phyloP scores from a whole-genome alignment of 495 filamentous ascomycete genomes.

The Ascodesmis nigricans region DNA sequence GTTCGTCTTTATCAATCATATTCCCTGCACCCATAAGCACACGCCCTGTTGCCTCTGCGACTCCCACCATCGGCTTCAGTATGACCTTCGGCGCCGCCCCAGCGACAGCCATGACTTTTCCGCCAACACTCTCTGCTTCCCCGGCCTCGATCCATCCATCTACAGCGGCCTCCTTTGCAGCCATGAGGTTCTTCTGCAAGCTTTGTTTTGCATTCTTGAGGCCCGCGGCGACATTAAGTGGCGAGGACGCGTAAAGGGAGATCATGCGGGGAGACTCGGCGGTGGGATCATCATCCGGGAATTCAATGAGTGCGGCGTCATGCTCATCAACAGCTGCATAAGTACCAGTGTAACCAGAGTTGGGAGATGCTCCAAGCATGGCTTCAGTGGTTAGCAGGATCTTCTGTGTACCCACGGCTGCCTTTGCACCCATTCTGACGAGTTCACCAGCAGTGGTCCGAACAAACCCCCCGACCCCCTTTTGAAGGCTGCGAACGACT shows the following conservation, averaged over 20 bases:
- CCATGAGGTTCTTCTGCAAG: slow-evolving; percentile 64
- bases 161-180: slow-evolving; percentile 73
- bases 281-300: slow-evolving; percentile 33
- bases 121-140: slow-evolving; percentile 56
- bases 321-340: slow-evolving; percentile 13
- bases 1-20: slow-evolving; percentile 63
- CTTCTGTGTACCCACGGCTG: slow-evolving; percentile 85
- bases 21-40: slow-evolving; percentile 87
- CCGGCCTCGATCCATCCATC: slow-evolving; percentile 83
- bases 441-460: slow-evolving; percentile 82
- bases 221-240: slow-evolving; percentile 65
- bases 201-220: slow-evolving; percentile 59
- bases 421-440: slow-evolving; percentile 77
- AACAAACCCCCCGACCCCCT: slow-evolving; percentile 70
- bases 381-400: slow-evolving; percentile 74
- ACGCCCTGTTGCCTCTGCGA: slow-evolving; percentile 71
- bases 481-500: slow-evolving; percentile 73
- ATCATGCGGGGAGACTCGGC: slow-evolving; percentile 37
- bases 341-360: neutral
- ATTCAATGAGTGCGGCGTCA: slow-evolving; percentile 14
- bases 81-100: slow-evolving; percentile 75
- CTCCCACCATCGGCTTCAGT: slow-evolving; percentile 71
- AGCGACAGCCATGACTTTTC: slow-evolving; percentile 57
- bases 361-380: slow-evolving; percentile 33
- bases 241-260: slow-evolving; percentile 81